Percentiles rank a stretch among this genome's conserved stretches.
Evolutionary conservation across 768 basidiomycete species (phyloP).

Genomic region (Tulasnella sp.): DNA sequence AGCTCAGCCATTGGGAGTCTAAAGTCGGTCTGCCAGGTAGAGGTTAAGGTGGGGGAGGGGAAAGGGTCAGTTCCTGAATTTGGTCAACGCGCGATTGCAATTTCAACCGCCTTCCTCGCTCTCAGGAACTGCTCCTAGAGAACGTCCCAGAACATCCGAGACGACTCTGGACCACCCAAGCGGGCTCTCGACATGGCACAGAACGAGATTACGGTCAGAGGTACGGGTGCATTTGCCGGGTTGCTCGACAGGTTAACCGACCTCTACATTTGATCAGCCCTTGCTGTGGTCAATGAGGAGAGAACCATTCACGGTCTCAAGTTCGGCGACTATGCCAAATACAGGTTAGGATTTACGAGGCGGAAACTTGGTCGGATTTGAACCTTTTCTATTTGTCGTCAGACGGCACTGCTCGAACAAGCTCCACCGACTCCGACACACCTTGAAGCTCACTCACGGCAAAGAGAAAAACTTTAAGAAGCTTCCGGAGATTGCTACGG

Average conservation of each 20-base stretch:
- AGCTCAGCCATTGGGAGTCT: conserved; percentile 26
- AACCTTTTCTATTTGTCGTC: conserved; percentile 3
- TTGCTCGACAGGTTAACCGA: no score
- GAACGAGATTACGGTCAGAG: not conserved
- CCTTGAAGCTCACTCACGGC: conserved; percentile 76
- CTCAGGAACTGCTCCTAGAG: not conserved
- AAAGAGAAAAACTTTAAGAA: conserved; percentile 88
- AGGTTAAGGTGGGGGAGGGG: not conserved
- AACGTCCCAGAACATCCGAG: not conserved
- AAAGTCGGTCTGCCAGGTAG: not conserved
- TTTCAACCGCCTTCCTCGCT: not conserved
- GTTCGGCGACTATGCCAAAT: conserved; percentile 78
- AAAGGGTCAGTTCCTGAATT: not conserved
- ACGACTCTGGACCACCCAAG: not conserved
- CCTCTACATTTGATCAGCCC: conserved; percentile 35
- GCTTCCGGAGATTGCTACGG: conserved; percentile 49
- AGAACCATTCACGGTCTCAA: conserved; percentile 84
- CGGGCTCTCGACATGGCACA: not conserved
- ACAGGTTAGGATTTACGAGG: conserved; percentile 41
- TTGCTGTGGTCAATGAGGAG: conserved; percentile 78
- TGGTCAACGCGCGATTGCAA: not conserved
- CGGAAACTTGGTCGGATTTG: not conserved
- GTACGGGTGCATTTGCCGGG: not conserved
- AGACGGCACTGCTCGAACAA: conserved; percentile 90
- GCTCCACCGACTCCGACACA: conserved; percentile 76